A percentile compares a stretch with the other conserved stretches of the same genome.
Evolutionary conservation across 192 early-diverging fungal species (phyloP).

Genomic region (Phlyctochytrium arcticum): DNA sequence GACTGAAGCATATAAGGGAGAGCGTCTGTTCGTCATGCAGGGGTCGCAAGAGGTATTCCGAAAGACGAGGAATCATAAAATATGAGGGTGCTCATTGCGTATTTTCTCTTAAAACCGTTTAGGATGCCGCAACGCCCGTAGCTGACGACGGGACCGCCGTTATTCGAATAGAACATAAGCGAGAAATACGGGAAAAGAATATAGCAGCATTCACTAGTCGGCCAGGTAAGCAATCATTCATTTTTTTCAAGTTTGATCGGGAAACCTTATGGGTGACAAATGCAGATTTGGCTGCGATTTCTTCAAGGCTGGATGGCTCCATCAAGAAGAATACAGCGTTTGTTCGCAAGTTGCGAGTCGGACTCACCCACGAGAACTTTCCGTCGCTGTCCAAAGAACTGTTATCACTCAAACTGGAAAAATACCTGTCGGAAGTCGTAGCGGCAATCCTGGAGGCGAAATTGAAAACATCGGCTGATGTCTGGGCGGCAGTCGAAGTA

Average conservation of each 20-base stretch:
- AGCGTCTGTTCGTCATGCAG: too few relatives aligned
- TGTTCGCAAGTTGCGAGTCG: slow-evolving; percentile 81
- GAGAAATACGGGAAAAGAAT: slow-evolving; percentile 13
- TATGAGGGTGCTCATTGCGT: too few relatives aligned
- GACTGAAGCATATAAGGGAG: too few relatives aligned
- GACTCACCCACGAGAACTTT: slow-evolving; percentile 63
- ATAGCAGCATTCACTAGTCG: background rate
- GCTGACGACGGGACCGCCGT: slow-evolving; percentile 2
- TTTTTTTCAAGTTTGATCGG: too few relatives aligned
- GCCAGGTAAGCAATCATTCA: background rate
- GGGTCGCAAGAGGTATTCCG: too few relatives aligned
- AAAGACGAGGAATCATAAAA: too few relatives aligned
- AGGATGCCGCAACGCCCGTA: background rate
- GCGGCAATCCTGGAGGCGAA: slow-evolving; percentile 76
- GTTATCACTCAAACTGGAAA: slow-evolving; percentile 86
- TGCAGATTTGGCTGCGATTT: too few relatives aligned
- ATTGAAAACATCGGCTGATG: slow-evolving; percentile 68
- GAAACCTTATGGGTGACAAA: too few relatives aligned
- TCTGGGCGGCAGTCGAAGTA: slow-evolving; percentile 78
- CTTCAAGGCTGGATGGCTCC: slow-evolving; percentile 84
- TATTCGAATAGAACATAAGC: slow-evolving; percentile 1
- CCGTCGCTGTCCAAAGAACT: slow-evolving; percentile 57
- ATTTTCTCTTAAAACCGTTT: too few relatives aligned
- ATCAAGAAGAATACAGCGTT: slow-evolving; percentile 98
- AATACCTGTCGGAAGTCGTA: slow-evolving; percentile 93